Conservation (phyloP, 371 early-diverging fungal species). For the Mortierella sp. region DNA sequence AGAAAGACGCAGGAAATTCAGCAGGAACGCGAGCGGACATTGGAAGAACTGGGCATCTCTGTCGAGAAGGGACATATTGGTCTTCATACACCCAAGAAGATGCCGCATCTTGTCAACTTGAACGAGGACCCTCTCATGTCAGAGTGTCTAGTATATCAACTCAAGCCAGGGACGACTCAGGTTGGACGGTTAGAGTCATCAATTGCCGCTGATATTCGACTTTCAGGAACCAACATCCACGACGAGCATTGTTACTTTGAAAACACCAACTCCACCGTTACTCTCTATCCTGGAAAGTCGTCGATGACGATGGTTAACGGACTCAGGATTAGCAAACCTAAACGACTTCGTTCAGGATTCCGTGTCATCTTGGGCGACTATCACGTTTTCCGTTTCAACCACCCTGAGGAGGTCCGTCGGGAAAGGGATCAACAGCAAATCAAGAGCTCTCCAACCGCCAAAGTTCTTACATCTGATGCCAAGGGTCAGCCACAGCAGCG, state of each 20-base stretch:
- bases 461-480: constrained; percentile 19
- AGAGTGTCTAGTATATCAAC: constrained; percentile 90
- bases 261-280: constrained; percentile 73
- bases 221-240: constrained; percentile 80
- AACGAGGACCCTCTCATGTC: constrained; percentile 94
- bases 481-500: constrained; percentile 17
- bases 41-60: constrained; percentile 87
- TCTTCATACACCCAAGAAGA: constrained; percentile 85
- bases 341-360: constrained; percentile 79
- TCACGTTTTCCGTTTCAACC: constrained; percentile 89
- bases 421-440: constrained; percentile 69
- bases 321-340: constrained; percentile 69
- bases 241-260: constrained; percentile 86
- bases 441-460: constrained; percentile 23
- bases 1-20: constrained; percentile 84
- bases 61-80: constrained; percentile 85
- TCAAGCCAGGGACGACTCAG: constrained; percentile 82
- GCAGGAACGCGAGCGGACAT: constrained; percentile 78
- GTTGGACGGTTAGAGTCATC: constrained; percentile 77
- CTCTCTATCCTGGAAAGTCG: constrained; percentile 71
- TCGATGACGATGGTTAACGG: constrained; percentile 87
- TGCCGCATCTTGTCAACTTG: constrained; percentile 91
- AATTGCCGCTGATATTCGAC: constrained; percentile 74
- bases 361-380: constrained; percentile 88
- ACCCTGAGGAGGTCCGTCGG: constrained; percentile 88